A percentile compares a stretch with the other conserved stretches of the same genome.
These are phyloP conservation scores for Leccinum imitatum DNA, from an alignment of 768 basidiomycete species.

Conservation along the genomic window DNA sequence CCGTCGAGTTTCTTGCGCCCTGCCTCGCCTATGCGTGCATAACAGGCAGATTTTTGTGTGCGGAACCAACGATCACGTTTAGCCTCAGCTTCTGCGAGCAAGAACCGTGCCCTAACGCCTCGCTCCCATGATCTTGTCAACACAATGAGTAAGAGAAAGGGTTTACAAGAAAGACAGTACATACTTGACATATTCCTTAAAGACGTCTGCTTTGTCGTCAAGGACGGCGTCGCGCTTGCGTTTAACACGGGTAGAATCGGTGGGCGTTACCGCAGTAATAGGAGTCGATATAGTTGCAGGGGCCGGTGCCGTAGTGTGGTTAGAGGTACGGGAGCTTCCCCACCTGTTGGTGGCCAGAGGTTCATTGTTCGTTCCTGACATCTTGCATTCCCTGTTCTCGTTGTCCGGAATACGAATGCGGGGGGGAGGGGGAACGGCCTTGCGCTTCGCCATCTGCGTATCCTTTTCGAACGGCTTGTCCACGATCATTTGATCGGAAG, in stretches of 20 bases:
- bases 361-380: slow-evolving; percentile 27
- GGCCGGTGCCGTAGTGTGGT: slow-evolving; percentile 6
- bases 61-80: slow-evolving; percentile 31
- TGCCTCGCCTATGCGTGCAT: slow-evolving; percentile 31
- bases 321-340: slow-evolving; percentile 12
- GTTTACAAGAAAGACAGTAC: slow-evolving; percentile 3
- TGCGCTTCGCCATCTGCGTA: slow-evolving; percentile 11
- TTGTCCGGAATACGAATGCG: slow-evolving; percentile 25
- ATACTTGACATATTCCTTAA: slow-evolving; percentile 33
- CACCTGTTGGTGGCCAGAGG: slow-evolving; percentile 17
- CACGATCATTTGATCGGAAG: slow-evolving; percentile 11
- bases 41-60: slow-evolving; percentile 31
- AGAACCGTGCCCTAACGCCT: slow-evolving; percentile 27
- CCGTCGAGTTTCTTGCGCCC: slow-evolving; percentile 31
- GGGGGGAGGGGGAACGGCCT: slow-evolving; percentile 20
- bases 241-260: slow-evolving; percentile 20
- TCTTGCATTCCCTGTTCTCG: slow-evolving; percentile 14
- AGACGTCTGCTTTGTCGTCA: slow-evolving; percentile 25
- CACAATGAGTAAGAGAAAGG: not conserved
- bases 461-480: slow-evolving; percentile 6
- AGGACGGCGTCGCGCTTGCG: slow-evolving; percentile 24
- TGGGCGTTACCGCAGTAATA: slow-evolving; percentile 13
- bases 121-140: slow-evolving; percentile 30
- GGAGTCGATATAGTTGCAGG: slow-evolving; percentile 14
- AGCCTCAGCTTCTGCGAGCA: slow-evolving; percentile 29